Base-by-base conservation (phyloP, 371 early-diverging fungal genomes). In the Dinochytrium kinnereticum region DNA sequence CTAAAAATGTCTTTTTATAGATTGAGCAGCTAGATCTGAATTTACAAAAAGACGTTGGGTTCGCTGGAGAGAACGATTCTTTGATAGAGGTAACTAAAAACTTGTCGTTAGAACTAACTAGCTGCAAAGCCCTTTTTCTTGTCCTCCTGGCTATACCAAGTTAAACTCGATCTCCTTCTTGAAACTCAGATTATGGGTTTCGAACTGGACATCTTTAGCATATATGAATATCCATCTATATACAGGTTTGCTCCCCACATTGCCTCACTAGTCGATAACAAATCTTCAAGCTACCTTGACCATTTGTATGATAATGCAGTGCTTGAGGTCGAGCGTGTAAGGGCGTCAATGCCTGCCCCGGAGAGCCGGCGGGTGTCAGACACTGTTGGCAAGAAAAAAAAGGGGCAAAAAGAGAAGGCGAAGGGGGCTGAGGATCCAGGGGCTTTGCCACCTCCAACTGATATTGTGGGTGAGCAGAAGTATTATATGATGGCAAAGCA, bases 111-210 rank as follows among this genome's bases (percentile, higher is more conserved):
- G n/a, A n/a, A n/a, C n/a, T n/a, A n/a, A n/a, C n/a, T n/a, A n/a
- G n/a, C n/a, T 44, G 19, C 44, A 24, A 17, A 44, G 44, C 66
- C 66, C 3, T 66, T 66, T 26, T 66, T 40, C 30, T 33, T 66
- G 44, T 66, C 66, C 28, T 66, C 66, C 2, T 37, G 38, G 40
- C 5, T 66, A 21, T 66, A 66, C 44, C 66, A 44, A 21, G 21
- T 40, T 24, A 66, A 66, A 44, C 15, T 66, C 19, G 44, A 66
- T 15, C 26, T 66, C 24, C 66, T 66, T 28, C 2, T 66, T 5
- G 66, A 66, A 40, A 66, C 66, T 13, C 66, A 66, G 44, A 26
- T 66, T 40, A 66, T 66, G 66, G 66, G 66, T 21, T 66, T 66
- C 28, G 66, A 66, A 28, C 44, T 66, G 2, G 66, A 66, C 19